Evolutionary conservation across 768 basidiomycete genomes (phyloP).

Genomic region (Leccinum rimulosum): DNA sequence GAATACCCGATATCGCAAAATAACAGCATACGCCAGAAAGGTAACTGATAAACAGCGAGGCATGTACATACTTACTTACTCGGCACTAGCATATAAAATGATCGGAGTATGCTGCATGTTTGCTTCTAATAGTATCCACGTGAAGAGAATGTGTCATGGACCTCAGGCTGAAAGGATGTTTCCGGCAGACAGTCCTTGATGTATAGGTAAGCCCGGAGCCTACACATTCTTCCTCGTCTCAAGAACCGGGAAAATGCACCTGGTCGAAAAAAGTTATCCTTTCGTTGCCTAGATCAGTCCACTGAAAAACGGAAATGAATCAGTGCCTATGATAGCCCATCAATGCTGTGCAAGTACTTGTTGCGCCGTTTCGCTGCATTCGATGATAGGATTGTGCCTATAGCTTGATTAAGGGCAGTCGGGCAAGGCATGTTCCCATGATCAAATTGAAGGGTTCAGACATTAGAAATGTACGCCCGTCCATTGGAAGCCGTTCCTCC

Average conservation of each 20-base stretch:
- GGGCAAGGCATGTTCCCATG: neutral
- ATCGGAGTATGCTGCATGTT: too few relatives aligned
- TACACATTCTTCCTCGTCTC: neutral
- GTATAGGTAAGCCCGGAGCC: neutral
- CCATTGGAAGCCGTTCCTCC: too few relatives aligned
- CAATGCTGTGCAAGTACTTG: neutral
- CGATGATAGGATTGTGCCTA: neutral
- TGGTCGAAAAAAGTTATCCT: too few relatives aligned
- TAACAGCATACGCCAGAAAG: neutral
- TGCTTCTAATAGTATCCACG: too few relatives aligned
- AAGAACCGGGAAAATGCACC: neutral
- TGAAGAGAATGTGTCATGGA: neutral
- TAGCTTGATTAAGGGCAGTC: neutral
- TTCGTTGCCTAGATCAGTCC: neutral
- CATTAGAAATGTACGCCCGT: too few relatives aligned
- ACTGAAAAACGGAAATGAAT: neutral
- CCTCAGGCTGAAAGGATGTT: neutral
- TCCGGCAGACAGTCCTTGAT: neutral
- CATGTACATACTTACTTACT: too few relatives aligned
- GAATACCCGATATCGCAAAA: neutral
- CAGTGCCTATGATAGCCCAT: neutral
- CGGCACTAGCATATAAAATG: too few relatives aligned
- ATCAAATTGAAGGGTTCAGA: too few relatives aligned
- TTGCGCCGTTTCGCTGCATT: neutral
- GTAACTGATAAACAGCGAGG: neutral